Percentiles rank a stretch among this genome's conserved stretches.
phyloP scores from a whole-genome alignment of 129 eudicot genomes.

The Saposhnikovia divaricata region DNA sequence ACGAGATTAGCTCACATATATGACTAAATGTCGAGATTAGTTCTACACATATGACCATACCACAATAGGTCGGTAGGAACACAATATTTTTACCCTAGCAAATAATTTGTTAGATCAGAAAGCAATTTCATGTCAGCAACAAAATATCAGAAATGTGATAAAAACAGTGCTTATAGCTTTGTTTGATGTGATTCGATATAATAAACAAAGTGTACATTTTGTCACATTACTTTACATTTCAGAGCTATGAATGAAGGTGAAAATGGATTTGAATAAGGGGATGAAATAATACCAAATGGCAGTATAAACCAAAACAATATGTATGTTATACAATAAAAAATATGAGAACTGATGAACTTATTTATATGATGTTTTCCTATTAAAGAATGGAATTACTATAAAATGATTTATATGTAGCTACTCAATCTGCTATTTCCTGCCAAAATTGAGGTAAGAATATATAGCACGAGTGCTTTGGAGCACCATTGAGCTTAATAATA shows the following conservation, averaged over 20 bases:
- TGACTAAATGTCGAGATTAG: too few species aligned
- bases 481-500: neutral
- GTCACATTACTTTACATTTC: neutral
- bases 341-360: neutral
- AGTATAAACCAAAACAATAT: too few species aligned
- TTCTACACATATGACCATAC: too few species aligned
- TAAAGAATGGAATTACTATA: conserved; percentile 6
- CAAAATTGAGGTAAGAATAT: conserved; percentile 14
- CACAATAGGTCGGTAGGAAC: too few species aligned
- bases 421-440: conserved; percentile 15
- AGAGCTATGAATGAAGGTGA: neutral
- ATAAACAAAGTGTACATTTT: too few species aligned
- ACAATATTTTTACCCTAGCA: too few species aligned
- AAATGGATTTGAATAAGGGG: neutral
- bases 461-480: neutral
- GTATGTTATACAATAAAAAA: neutral
- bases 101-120: neutral
- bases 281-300: neutral
- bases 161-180: too few species aligned
- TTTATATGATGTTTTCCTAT: conserved; percentile 5
- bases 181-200: neutral
- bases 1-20: too few species aligned
- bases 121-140: too few species aligned
- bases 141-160: neutral
- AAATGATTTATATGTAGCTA: conserved; percentile 1